These are phyloP conservation scores for Penicillium riverlandense DNA, from an alignment of 495 filamentous ascomycete species.

Conservation along the genomic window DNA sequence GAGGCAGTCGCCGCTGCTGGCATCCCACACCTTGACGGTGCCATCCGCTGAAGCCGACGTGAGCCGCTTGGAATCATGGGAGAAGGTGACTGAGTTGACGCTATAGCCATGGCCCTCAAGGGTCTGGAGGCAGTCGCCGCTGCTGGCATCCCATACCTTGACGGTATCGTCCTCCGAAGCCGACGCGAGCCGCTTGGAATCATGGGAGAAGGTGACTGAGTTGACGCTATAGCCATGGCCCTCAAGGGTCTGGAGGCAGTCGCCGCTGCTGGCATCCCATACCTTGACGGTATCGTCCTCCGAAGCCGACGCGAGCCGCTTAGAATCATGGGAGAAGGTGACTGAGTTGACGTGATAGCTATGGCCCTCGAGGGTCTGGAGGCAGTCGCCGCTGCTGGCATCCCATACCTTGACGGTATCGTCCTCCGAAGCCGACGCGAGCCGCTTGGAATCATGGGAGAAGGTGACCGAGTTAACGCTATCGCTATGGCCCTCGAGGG, in stretches of 20 bases:
- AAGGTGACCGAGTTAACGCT: slow-evolving; percentile 13
- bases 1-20: slow-evolving; percentile 7
- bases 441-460: slow-evolving; percentile 9
- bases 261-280: background rate
- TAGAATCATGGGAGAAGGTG: background rate
- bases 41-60: slow-evolving; percentile 22
- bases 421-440: slow-evolving; percentile 12
- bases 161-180: too few relatives aligned
- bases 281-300: background rate
- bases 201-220: slow-evolving; percentile 5
- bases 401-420: slow-evolving; percentile 15
- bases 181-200: slow-evolving; percentile 2
- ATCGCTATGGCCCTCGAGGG: slow-evolving; percentile 11
- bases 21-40: slow-evolving; percentile 25
- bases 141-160: too few relatives aligned
- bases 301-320: background rate
- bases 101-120: slow-evolving; percentile 1
- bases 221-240: background rate
- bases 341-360: too few relatives aligned
- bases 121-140: too few relatives aligned
- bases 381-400: background rate
- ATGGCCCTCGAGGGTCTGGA: background rate
- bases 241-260: slow-evolving; percentile 4
- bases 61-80: slow-evolving; percentile 22
- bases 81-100: too few relatives aligned